phyloP scores from a whole-genome alignment of 2,329 filamentous ascomycete genomes.

The Phyllosticta citriasiana region DNA sequence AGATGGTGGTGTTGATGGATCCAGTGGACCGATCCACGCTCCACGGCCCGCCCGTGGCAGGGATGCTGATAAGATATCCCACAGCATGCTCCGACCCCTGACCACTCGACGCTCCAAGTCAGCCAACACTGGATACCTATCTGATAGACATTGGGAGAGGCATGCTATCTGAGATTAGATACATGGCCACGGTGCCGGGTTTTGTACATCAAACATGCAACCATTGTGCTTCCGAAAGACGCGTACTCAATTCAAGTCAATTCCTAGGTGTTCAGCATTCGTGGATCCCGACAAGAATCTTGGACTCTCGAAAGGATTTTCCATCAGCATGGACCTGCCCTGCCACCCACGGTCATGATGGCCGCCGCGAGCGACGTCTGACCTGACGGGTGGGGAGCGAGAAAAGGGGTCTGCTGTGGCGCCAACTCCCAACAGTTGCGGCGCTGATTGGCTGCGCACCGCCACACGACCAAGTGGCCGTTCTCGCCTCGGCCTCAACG shows the following conservation, averaged over 20 bases:
- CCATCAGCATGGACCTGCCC: no score
- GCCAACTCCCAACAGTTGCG: background rate
- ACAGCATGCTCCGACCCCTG: background rate
- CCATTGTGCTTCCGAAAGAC: no score
- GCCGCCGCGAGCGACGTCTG: background rate
- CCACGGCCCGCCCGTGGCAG: background rate
- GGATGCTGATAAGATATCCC: background rate
- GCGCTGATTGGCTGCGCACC: conserved; percentile 1
- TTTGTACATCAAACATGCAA: no score
- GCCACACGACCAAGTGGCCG: background rate
- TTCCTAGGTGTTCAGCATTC: no score
- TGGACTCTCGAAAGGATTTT: no score
- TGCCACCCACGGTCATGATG: no score
- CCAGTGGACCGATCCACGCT: background rate
- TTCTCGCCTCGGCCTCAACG: background rate
- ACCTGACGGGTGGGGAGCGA: background rate
- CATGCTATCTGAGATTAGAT: background rate
- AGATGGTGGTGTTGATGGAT: background rate
- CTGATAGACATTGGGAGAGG: background rate
- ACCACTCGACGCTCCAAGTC: background rate
- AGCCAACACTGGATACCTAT: background rate
- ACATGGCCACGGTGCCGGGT: background rate
- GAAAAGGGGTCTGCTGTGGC: background rate
- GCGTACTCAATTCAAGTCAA: no score
- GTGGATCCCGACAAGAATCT: no score